Base-by-base conservation (phyloP, 176 grass and related monocot genomes). In the Carex littledalei region DNA sequence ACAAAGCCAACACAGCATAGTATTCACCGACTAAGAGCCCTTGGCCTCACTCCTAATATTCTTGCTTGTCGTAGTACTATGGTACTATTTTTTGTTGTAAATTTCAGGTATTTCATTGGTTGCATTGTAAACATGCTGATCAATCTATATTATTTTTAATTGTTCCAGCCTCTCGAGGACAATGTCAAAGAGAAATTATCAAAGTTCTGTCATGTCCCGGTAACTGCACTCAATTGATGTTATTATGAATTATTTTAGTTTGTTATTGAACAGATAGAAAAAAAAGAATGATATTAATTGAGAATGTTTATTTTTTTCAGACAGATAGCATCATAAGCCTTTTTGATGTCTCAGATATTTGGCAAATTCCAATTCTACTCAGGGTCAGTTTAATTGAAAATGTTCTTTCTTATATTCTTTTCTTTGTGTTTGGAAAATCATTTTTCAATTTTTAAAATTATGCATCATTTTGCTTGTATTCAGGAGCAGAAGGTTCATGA, bases 1-100 rank as follows among this genome's bases (percentile, higher is more conserved):
- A 87, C 89, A 81, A 90, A 90, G 75, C 89, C 89, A 15, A 90
- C 89, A 7, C 89, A 90, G 29, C 89, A 90, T 85, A 90, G 89
- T 85, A 85, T 90, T 54, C 81, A 84, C 54, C 83, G 86, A 81
- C 59, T 90, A 31, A 85, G 89, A 58, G 89, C 75, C 61, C 81
- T 90, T 60, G 89, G 89, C 62, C 57, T 90, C 37, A 85, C 65
- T 54, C 89, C 89, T 81, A 80, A 68, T 85, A 75, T 90, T 85
- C 75, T 90, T 58, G 85, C 85, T 76, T 90, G 89, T 67, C 89
- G 89, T 6, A 87, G 85, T 81, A 84, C 76, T 58, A 90, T 77
- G 85, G 89, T 90, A 35, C 11, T 49, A 26, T 47, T 68, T 24
- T 47, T 45, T 21, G 32, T 73, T 59, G 72, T 22, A 53, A 24